Conservation (phyloP, 2,329 filamentous ascomycete species). For the Paraphaeosphaeria minitans region DNA sequence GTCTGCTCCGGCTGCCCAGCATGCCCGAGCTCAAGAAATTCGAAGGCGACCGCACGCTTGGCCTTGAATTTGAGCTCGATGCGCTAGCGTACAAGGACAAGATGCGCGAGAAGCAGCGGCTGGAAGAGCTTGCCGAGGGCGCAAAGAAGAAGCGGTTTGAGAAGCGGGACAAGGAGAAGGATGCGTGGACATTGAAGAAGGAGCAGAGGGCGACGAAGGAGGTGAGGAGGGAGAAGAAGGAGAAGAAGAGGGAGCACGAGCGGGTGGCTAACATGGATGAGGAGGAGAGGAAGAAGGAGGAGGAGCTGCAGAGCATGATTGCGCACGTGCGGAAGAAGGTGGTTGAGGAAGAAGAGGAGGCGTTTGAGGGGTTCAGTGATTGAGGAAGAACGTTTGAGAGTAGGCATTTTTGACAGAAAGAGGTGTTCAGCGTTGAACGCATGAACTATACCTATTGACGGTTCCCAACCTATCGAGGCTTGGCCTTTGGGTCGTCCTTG, state of each 20-base stretch:
- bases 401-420: not conserved
- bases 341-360: slow-evolving; percentile 30
- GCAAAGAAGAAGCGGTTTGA: slow-evolving; percentile 29
- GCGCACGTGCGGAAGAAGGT: slow-evolving; percentile 29
- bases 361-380: slow-evolving; percentile 46
- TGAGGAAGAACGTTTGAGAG: slow-evolving; percentile 12
- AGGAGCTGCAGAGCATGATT: slow-evolving; percentile 32
- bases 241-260: slow-evolving; percentile 33
- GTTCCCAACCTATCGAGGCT: too few species aligned
- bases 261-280: slow-evolving; percentile 30
- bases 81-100: slow-evolving; percentile 53
- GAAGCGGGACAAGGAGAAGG: slow-evolving; percentile 32
- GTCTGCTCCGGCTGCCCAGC: slow-evolving; percentile 80
- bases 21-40: slow-evolving; percentile 78
- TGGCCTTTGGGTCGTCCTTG: too few species aligned
- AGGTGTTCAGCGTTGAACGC: not conserved
- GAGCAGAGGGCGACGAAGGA: slow-evolving; percentile 41
- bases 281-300: slow-evolving; percentile 33
- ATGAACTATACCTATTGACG: too few species aligned
- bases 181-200: slow-evolving; percentile 46
- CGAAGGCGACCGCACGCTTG: slow-evolving; percentile 51
- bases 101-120: slow-evolving; percentile 49
- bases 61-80: slow-evolving; percentile 49
- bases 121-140: slow-evolving; percentile 37
- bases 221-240: slow-evolving; percentile 41